Evolutionary conservation across 2,329 filamentous ascomycete species (phyloP).

Genomic region (Monosporascus sp.): DNA sequence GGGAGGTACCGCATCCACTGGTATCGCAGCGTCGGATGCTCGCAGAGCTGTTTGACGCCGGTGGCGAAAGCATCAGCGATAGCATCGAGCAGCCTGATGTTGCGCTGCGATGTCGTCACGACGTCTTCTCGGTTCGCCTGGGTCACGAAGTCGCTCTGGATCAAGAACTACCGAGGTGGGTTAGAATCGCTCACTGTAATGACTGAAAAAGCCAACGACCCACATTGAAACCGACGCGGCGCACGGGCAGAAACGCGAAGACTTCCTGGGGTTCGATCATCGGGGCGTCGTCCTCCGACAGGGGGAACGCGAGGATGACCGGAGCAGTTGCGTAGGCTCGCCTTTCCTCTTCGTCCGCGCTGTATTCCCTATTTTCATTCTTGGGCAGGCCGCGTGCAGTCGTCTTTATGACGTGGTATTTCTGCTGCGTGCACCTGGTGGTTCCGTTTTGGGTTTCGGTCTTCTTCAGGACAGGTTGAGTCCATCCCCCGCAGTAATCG

Average conservation of each 20-base stretch:
- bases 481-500: background rate
- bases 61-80: slow-evolving; percentile 34
- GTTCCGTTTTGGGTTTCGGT: background rate
- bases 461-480: slow-evolving; percentile 5
- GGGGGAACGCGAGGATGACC: slow-evolving; percentile 42
- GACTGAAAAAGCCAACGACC: background rate
- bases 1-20: slow-evolving; percentile 43
- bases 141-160: slow-evolving; percentile 46
- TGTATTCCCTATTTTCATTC: slow-evolving; percentile 31
- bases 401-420: slow-evolving; percentile 27
- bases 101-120: slow-evolving; percentile 31
- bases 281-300: slow-evolving; percentile 27
- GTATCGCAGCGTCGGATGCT: slow-evolving; percentile 32
- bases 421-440: slow-evolving; percentile 1
- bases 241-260: slow-evolving; percentile 43
- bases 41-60: slow-evolving; percentile 34
- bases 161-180: slow-evolving; percentile 33
- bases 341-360: slow-evolving; percentile 17
- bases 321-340: slow-evolving; percentile 23
- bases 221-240: slow-evolving; percentile 37
- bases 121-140: slow-evolving; percentile 40
- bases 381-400: slow-evolving; percentile 22
- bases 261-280: slow-evolving; percentile 35
- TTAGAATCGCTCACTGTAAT: background rate
- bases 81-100: slow-evolving; percentile 27